Evolutionary conservation across 306 rosid genomes (phyloP).

Genomic region (Morella rubra): DNA sequence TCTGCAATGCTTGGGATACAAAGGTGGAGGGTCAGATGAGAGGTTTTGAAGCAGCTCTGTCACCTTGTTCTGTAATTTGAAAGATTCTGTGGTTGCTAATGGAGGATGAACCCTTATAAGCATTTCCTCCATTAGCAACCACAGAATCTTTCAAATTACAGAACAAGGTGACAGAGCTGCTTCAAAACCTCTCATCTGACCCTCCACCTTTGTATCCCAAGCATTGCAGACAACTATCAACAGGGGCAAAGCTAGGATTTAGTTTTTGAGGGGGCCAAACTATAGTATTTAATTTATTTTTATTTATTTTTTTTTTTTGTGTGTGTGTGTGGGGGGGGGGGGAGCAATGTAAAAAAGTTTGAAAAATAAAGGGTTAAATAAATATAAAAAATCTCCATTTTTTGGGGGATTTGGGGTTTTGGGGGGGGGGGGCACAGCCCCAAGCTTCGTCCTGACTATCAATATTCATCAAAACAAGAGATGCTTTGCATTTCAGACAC

Average conservation of each 20-base stretch:
- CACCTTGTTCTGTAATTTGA: slow-evolving; percentile 20
- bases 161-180: slow-evolving; percentile 14
- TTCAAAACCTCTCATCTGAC: slow-evolving; percentile 26
- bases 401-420: too few relatives aligned
- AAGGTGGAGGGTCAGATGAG: slow-evolving; percentile 27
- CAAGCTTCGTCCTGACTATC: too few relatives aligned
- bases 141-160: slow-evolving; percentile 1
- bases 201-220: slow-evolving; percentile 22
- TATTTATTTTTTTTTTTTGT: too few relatives aligned
- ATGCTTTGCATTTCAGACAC: slow-evolving; percentile 27
- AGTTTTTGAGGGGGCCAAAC: too few relatives aligned
- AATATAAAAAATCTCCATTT: too few relatives aligned
- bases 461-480: not conserved
- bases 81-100: not conserved
- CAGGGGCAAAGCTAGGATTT: not conserved
- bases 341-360: too few relatives aligned
- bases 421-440: too few relatives aligned
- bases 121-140: slow-evolving; percentile 14
- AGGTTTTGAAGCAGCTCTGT: slow-evolving; percentile 19
- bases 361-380: too few relatives aligned
- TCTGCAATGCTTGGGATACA: slow-evolving; percentile 5
- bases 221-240: slow-evolving; percentile 1
- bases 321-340: too few relatives aligned
- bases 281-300: too few relatives aligned
- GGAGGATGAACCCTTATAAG: slow-evolving; percentile 19